A percentile compares a stretch with the other conserved stretches of the same genome.
phyloP scores from a whole-genome alignment of 805 yeast species.

The Kuraishia molischiana region DNA sequence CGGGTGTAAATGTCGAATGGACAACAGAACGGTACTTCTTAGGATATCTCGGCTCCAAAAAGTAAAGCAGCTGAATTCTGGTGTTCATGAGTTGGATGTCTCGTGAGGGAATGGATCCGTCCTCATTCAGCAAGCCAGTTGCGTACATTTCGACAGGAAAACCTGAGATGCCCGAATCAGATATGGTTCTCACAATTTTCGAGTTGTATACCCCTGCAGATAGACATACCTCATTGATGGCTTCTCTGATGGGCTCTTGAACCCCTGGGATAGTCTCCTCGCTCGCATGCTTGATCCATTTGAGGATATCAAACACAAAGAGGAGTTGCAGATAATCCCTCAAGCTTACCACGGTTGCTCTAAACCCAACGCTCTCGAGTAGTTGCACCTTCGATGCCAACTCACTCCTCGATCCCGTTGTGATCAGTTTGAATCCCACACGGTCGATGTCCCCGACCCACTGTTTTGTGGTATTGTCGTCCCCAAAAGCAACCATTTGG shows the following conservation, averaged over 20 bases:
- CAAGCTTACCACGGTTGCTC: too few relatives aligned
- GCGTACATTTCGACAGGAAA: too few relatives aligned
- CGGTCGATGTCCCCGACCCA: background rate
- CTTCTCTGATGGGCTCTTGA: too few relatives aligned
- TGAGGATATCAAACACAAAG: background rate
- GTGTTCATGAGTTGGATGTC: conserved; percentile 14
- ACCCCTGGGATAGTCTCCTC: conserved; percentile 1
- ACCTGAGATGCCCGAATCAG: too few relatives aligned
- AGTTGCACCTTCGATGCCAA: too few relatives aligned
- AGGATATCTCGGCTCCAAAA: conserved; percentile 50
- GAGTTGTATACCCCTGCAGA: too few relatives aligned
- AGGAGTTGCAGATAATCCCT: conserved; percentile 4
- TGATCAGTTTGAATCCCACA: background rate
- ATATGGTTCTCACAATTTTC: too few relatives aligned
- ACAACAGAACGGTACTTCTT: conserved; percentile 39
- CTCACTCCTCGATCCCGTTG: too few relatives aligned
- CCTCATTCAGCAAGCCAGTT: background rate
- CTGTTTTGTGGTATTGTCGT: background rate
- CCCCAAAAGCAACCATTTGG: background rate
- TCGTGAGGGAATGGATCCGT: background rate
- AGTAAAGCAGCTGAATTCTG: conserved; percentile 48
- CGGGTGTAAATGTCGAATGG: conserved; percentile 41
- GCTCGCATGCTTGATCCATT: background rate
- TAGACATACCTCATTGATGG: too few relatives aligned
- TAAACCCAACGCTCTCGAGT: too few relatives aligned